Conservation (phyloP, 768 basidiomycete species). For the Lepiota brunneoincarnata region DNA sequence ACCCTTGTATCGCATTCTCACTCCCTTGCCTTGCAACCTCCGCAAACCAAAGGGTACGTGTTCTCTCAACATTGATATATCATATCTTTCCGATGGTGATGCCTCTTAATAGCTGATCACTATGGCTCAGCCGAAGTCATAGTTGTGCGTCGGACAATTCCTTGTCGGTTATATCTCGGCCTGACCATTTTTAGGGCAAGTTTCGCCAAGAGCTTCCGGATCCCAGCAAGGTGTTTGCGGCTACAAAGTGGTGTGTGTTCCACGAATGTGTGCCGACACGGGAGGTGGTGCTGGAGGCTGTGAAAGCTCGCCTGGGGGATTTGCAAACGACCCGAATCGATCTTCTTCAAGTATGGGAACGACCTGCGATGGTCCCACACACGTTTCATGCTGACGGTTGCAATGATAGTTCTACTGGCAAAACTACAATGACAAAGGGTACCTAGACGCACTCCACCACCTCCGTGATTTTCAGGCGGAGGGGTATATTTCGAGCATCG, state of each 20-base stretch:
- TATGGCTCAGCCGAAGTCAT: slow-evolving; percentile 83
- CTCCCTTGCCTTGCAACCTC: not conserved
- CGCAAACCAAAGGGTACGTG: slow-evolving; percentile 26
- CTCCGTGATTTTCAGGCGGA: slow-evolving; percentile 59
- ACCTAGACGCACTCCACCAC: slow-evolving; percentile 39
- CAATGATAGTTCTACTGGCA: slow-evolving; percentile 72
- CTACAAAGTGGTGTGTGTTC: slow-evolving; percentile 89
- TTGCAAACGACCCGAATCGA: slow-evolving; percentile 60
- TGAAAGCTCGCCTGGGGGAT: slow-evolving; percentile 64
- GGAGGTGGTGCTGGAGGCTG: slow-evolving; percentile 55
- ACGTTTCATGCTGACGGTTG: not conserved
- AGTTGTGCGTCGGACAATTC: slow-evolving; percentile 48
- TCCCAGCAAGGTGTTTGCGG: slow-evolving; percentile 52
- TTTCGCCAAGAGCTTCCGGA: slow-evolving; percentile 48
- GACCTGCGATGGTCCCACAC: not conserved
- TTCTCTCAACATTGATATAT: not conserved
- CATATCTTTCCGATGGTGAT: slow-evolving; percentile 1
- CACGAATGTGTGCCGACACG: slow-evolving; percentile 46
- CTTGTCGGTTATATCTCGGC: slow-evolving; percentile 11
- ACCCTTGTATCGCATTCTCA: not conserved
- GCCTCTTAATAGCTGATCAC: slow-evolving; percentile 63
- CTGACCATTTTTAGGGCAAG: slow-evolving; percentile 55
- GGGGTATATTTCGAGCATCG: slow-evolving; percentile 59
- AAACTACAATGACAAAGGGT: slow-evolving; percentile 48
- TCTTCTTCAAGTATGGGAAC: slow-evolving; percentile 58